A percentile compares a stretch with the other conserved stretches of the same genome.
phyloP scores from a whole-genome alignment of 2,329 filamentous ascomycete species.

The Fusarium stilboides region DNA sequence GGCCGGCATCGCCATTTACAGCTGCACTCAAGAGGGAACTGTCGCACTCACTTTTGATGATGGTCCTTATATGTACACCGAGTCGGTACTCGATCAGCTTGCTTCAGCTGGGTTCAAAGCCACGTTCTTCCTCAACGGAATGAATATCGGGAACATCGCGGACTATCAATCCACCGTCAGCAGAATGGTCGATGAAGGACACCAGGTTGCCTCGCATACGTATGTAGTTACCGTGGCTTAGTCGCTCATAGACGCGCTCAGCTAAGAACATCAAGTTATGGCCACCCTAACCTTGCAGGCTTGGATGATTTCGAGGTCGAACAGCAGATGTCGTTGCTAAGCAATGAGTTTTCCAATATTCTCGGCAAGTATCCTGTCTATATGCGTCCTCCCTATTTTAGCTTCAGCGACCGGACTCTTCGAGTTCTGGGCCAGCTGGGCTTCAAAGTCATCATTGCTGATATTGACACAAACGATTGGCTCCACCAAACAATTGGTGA shows the following conservation, averaged over 20 bases:
- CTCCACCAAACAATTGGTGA: constrained; percentile 15
- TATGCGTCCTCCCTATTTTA: constrained; percentile 34
- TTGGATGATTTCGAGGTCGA: constrained; percentile 15
- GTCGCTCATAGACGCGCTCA: not conserved
- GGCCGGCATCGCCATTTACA: constrained; percentile 13
- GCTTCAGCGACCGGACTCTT: constrained; percentile 22
- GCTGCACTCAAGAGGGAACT: constrained; percentile 18
- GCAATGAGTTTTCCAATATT: constrained; percentile 6
- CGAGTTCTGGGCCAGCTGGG: constrained; percentile 12
- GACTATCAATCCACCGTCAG: constrained; percentile 21
- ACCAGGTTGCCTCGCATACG: constrained; percentile 30
- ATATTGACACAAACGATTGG: constrained; percentile 35
- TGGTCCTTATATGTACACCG: constrained; percentile 16
- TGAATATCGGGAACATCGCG: constrained; percentile 17
- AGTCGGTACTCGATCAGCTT: constrained; percentile 31
- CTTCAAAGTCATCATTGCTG: constrained; percentile 34
- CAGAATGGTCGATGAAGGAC: constrained; percentile 21
- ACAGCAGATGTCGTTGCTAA: constrained; percentile 23
- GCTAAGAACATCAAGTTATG: not conserved
- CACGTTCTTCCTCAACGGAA: constrained; percentile 28
- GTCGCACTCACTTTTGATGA: constrained; percentile 34
- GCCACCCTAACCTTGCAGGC: constrained; percentile 17
- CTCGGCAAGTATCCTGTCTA: constrained; percentile 31
- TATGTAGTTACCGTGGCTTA: not conserved
- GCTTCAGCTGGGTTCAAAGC: constrained; percentile 12